phyloP scores from a whole-genome alignment of 768 basidiomycete genomes.

The Russula emetica region DNA sequence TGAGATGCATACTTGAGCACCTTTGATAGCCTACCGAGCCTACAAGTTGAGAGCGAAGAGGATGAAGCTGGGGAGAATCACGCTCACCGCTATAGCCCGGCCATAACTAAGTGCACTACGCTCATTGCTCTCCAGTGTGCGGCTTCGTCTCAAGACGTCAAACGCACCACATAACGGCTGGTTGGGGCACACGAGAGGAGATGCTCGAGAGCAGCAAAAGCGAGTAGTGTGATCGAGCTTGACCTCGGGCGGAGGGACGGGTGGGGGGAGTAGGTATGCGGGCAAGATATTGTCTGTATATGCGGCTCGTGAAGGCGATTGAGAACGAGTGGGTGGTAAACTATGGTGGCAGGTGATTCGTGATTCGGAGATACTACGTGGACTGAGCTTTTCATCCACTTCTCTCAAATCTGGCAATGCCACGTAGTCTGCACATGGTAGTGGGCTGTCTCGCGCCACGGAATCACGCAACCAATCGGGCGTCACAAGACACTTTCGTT shows the following conservation, averaged over 20 bases:
- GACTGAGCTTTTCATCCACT: conserved; percentile 38
- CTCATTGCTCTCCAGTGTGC: conserved; percentile 63
- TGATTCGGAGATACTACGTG: conserved; percentile 3
- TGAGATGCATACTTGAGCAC: conserved; percentile 30
- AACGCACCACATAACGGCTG: conserved; percentile 58
- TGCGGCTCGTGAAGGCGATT: not conserved
- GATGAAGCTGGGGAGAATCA: conserved; percentile 29
- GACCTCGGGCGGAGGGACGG: conserved; percentile 26
- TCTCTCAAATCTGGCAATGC: conserved; percentile 51
- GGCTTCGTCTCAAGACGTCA: conserved; percentile 50
- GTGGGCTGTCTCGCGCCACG: conserved; percentile 38
- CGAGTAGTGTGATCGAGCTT: conserved; percentile 36
- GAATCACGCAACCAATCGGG: conserved; percentile 70
- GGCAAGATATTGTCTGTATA: conserved; percentile 20
- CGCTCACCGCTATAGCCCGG: conserved; percentile 58
- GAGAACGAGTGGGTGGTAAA: not conserved
- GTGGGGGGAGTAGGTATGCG: conserved; percentile 27
- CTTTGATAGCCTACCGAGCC: conserved; percentile 44
- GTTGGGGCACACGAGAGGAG: conserved; percentile 66
- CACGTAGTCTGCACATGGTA: conserved; percentile 54
- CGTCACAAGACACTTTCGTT: conserved; percentile 61
- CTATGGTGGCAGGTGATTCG: not conserved
- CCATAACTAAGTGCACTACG: conserved; percentile 69
- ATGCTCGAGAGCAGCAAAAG: conserved; percentile 59
- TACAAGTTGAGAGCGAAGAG: conserved; percentile 4